Conservation (phyloP, 2,329 filamentous ascomycete species). For the Thermothelomyces thermophilus region DNA sequence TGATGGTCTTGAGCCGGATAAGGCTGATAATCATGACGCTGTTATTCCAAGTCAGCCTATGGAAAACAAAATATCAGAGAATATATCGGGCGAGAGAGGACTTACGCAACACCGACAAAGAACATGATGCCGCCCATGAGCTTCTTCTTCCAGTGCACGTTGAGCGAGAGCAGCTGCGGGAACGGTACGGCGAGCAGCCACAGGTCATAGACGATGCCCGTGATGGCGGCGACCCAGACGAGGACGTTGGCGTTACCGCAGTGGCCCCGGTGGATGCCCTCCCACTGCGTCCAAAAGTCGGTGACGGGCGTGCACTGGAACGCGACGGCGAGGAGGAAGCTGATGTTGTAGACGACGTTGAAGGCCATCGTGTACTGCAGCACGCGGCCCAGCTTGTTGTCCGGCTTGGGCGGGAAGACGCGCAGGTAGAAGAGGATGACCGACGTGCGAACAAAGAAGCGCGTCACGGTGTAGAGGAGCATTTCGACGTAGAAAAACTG, state of each 20-base stretch:
- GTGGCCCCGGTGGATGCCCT: constrained; percentile 38
- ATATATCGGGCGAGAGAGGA: background rate
- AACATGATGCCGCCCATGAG: constrained; percentile 42
- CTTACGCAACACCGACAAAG: constrained; percentile 36
- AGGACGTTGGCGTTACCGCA: constrained; percentile 46
- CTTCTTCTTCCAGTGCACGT: constrained; percentile 43
- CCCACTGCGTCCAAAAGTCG: constrained; percentile 49
- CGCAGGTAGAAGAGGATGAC: constrained; percentile 50
- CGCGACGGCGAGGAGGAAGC: constrained; percentile 38
- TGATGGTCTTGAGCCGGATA: constrained; percentile 23
- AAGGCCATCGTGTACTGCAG: constrained; percentile 39
- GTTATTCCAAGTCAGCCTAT: background rate
- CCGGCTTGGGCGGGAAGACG: constrained; percentile 40
- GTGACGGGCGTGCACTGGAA: constrained; percentile 47
- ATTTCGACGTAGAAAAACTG: constrained; percentile 37
- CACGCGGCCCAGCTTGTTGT: constrained; percentile 31
- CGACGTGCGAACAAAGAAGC: constrained; percentile 42
- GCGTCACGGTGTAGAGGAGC: constrained; percentile 41
- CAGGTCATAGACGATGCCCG: constrained; percentile 46
- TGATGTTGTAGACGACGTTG: constrained; percentile 34
- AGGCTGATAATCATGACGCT: constrained; percentile 23
- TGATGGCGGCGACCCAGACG: constrained; percentile 45
- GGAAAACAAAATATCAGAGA: no score
- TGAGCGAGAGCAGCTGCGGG: constrained; percentile 35
- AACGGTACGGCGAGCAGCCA: constrained; percentile 47